These are phyloP conservation scores for Suillus bovinus DNA, from an alignment of 768 basidiomycete species.

Conservation along the genomic window DNA sequence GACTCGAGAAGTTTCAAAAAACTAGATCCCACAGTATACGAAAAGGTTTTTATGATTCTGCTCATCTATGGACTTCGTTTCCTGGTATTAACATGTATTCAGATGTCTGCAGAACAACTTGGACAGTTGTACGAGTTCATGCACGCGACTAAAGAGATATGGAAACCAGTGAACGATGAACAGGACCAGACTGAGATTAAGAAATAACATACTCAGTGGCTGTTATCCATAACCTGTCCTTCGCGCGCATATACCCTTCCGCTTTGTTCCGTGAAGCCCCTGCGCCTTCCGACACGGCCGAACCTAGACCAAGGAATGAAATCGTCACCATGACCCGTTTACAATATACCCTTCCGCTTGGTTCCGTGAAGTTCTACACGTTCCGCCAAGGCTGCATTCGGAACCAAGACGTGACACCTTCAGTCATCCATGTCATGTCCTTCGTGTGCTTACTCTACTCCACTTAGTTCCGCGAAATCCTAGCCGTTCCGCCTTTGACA, in stretches of 20 bases:
- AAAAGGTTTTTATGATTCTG: constrained; percentile 56
- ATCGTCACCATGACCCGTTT: neutral
- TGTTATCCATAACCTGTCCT: neutral
- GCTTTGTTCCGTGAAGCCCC: neutral
- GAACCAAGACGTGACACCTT: neutral
- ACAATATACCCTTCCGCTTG: neutral
- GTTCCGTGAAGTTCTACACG: neutral
- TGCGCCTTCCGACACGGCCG: neutral
- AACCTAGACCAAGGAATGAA: neutral
- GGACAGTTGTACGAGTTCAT: constrained; percentile 95
- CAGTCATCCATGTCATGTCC: neutral
- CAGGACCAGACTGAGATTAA: neutral
- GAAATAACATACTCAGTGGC: neutral
- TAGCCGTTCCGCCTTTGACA: neutral
- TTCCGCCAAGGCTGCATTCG: neutral
- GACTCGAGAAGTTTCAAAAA: constrained; percentile 56
- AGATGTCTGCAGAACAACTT: constrained; percentile 91
- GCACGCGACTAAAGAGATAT: constrained; percentile 86
- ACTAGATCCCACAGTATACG: constrained; percentile 69
- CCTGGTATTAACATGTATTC: constrained; percentile 2
- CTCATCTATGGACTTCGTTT: neutral
- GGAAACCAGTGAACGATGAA: constrained; percentile 56
- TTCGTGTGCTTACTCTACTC: neutral
- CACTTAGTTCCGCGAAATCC: neutral
- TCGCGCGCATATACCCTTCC: neutral